Evolutionary conservation across 2,329 filamentous ascomycete species (phyloP), one percentile per base, ranked within the genome.

Genomic region (Xylaria sp.): DNA sequence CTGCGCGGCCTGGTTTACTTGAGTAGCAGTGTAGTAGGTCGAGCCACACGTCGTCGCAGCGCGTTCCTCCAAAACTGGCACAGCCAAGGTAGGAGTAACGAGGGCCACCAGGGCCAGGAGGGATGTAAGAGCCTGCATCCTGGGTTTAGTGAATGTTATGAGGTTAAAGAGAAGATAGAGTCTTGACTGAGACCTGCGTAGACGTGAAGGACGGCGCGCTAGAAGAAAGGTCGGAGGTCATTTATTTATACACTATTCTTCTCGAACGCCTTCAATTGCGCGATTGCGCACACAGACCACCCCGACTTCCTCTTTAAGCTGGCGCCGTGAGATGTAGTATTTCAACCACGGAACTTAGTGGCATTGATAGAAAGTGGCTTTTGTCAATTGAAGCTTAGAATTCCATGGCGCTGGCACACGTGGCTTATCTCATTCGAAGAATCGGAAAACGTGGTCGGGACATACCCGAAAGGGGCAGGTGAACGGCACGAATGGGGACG

Each of bases 31-130:
- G 81, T 90, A 90, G 78, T 80, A 84, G 54, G 77, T 82, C 61
- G 78, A 82, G 64, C 88, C 87, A 77, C 89, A 90, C 58, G 83
- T 85, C 81, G 78, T 80, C 79, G 75, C 85, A 82, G 75, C 76
- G n/a, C 73, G 83, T 79, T 71, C 83, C 78, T 72, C 80, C 9
- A 79, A 27, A 32, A 74, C 57, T 13, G 80, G 77, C 18, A 74
- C 74, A 25, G 70, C 74, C 29, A 69, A 25, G 37, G 66, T 47
- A 21, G 78, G 75, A 58, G 69, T 58, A 25, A 71, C 51, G 48
- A 74, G 69, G 48, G 75, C 73, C 71, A 65, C 71, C 25, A 78
- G 66, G 71, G 75, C 72, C 61, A 77, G 51, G 23, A 77, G 29
- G 0, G 69, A 58, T 13, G 65, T 48, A 27, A 69, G 62, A 66